Evolutionary conservation across 208 protist species (phyloP), one percentile per base, ranked within the genome.

Genomic region (Acanthamoeba healyi): DNA sequence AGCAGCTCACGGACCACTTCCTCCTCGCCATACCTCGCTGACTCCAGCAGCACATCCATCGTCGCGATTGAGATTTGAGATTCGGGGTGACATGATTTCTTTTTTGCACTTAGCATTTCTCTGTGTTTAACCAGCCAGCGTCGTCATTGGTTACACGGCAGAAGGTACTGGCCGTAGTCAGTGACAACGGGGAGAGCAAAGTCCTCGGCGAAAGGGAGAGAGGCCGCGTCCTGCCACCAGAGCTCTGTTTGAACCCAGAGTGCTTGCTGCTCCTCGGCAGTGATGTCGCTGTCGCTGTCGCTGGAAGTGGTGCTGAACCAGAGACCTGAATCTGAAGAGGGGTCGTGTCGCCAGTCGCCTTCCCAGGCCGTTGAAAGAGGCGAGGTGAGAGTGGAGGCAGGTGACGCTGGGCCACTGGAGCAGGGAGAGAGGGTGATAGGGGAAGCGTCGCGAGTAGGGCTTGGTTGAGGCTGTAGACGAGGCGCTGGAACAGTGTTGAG

Each of bases 1-100:
- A 87, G 79, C 24, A 87, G 44, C 14, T 61, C 79, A 9, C 36
- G n/a, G 44, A 87, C 79, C 44, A 63, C 79, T 14, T 87, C 79
- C 79, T 63, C 42, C 79, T 87, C 79, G 26, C 79, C 79, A 58
- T 61, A 87, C 79, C 79, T 6, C 5, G 79, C 79, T 22, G 79
- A 26, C 38, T 87, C 79, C 7, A 87, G 42, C 46, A 87, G 10
- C 29, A 26, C 70, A 14, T 87, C 79, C 79, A 87, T 87, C 42
- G 7, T 22, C 2, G 54, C 4, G 19, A 58, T 58, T 51, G 10
- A 15, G 17, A 15, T 49, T 49, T 49, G 14, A 56, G 22, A 56
- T 22, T 56, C 49, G n/a, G 14, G 58, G 22, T 24, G 54, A 3
- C 22, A n/a, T 24, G 0, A 4, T 36, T 36, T 67, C 6, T 34